Base-by-base conservation (phyloP, 1,139 yeast species). In the Yamadazyma dushanensis region DNA sequence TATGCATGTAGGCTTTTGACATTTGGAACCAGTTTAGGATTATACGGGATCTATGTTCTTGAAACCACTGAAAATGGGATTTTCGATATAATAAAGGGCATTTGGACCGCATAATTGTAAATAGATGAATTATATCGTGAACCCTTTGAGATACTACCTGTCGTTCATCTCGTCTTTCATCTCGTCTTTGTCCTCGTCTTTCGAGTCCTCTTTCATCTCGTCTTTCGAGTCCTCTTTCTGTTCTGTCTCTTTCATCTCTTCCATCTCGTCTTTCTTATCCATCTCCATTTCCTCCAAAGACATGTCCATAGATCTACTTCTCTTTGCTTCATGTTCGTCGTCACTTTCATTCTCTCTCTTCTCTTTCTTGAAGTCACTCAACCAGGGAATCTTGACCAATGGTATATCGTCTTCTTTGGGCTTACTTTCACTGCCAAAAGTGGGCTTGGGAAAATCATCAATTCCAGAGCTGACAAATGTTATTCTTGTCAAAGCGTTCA, bases 11-110 rank as follows among this genome's bases (percentile, higher is more conserved):
- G 75, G 52, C 57, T 83, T 47, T 70, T 85, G 57, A 66, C 78
- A 21, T 62, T 80, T 11, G 94, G 94, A 37, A 70, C 88, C 5
- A 60, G 70, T 20, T 61, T 81, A 30, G 78, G 83, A 8, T 76
- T 75, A 33, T 77, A 80, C 50, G 95, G 95, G 48, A 64, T 83
- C 40, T 84, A 83, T 58, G 61, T 73, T 41, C 61, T 84, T 47
- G 90, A 83, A 59, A 70, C 87, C 36, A 39, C 56, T 5, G 43
- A 50, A 40, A 79, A 76, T 47, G 92, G 90, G 0, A 46, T 81
- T 17, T 66, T 72, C 31, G 76, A 70, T 38, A 56, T 80, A 45
- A 44, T 79, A 3, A 56, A 48, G 36, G 56, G 54, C 26, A 43
- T 77, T 18, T 77, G 82, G 82, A 33, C 22, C 20, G 59, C 57